Base-by-base conservation (phyloP, 768 basidiomycete genomes). In the Calocybe gangraenosa region DNA sequence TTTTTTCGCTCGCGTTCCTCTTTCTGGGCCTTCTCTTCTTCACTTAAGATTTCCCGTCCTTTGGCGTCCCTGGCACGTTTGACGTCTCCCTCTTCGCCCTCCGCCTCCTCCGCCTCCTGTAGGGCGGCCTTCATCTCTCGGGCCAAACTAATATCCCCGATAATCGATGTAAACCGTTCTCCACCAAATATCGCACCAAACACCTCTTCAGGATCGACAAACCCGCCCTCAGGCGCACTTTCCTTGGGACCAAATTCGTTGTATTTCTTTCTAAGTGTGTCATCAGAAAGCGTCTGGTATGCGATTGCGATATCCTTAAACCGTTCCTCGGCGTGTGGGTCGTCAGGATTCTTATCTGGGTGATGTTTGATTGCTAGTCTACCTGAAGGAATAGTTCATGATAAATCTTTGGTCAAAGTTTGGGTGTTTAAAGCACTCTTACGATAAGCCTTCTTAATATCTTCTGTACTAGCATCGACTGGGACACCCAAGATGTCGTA, bases 381-480 rank as follows among this genome's bases (percentile, higher is more conserved):
- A 35, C 87, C 85, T 89, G 35, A 37, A 40, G 47, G n/a, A 31
- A 13, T 31, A 14, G 30, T 31, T n/a, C 30, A 31, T n/a, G 17
- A n/a, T 35, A 18, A 18, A 31, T 31, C 14, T 14, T 14, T 35
- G 13, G 34, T 14, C 34, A 35, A 18, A n/a, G 6, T 18, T 7
- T 35, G 7, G 14, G 17, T 7, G n/a, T 4, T n/a, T 7, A 35
- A 35, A 35, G 6, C 11, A 28, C 6, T 70, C 78, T 49, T 58
- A 84, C 92, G 81, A 66, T 95, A 94, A 2, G 92, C 87, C 61
- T 87, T 92, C 75, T 94, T 94, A 60, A 95, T 75, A 39, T 94
- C 92, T 14, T 92, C 90, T 3, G 76, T 75, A 13, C 83, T 82
- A 6, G 91, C 91, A 50, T 81, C 76, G 14, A 87, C 73, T 0